phyloP scores from a whole-genome alignment of 2,329 filamentous ascomycete species.

The Aspergillus aculeatus region DNA sequence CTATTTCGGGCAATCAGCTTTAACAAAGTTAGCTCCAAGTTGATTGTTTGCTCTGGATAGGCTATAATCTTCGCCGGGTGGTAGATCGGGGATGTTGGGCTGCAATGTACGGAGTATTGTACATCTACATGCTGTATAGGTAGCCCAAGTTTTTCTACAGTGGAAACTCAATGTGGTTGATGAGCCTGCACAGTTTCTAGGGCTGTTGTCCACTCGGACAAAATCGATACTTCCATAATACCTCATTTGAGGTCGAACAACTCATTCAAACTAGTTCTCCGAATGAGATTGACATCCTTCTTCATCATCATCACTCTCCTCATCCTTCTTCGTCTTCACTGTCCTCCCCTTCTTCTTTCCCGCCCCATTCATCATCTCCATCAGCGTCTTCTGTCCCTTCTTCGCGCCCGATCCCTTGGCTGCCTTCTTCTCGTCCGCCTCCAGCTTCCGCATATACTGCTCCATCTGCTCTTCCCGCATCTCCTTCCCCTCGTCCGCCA shows the following conservation, averaged over 20 bases:
- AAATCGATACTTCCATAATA: neutral
- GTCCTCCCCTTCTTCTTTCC: slow-evolving; percentile 15
- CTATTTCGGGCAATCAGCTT: too few relatives aligned
- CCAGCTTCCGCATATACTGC: slow-evolving; percentile 73
- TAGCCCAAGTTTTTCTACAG: too few relatives aligned
- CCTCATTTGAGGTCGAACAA: neutral
- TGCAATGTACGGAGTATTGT: too few relatives aligned
- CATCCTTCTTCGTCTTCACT: neutral
- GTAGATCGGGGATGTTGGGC: too few relatives aligned
- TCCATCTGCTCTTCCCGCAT: slow-evolving; percentile 75
- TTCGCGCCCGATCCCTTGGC: slow-evolving; percentile 48
- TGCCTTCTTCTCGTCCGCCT: slow-evolving; percentile 55
- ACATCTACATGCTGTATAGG: too few relatives aligned
- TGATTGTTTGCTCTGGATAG: too few relatives aligned
- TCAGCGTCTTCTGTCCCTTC: slow-evolving; percentile 37
- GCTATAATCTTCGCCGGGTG: too few relatives aligned
- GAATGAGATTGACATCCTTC: slow-evolving; percentile 22
- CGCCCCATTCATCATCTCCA: slow-evolving; percentile 33
- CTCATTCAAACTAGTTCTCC: neutral
- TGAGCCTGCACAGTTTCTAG: too few relatives aligned
- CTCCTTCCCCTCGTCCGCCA: slow-evolving; percentile 66
- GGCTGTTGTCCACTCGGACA: neutral
- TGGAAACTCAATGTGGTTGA: too few relatives aligned
- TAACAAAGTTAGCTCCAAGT: too few relatives aligned
- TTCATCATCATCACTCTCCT: slow-evolving; percentile 23